Base-by-base conservation (phyloP, 768 basidiomycete genomes). In the Termitomyces sp. region DNA sequence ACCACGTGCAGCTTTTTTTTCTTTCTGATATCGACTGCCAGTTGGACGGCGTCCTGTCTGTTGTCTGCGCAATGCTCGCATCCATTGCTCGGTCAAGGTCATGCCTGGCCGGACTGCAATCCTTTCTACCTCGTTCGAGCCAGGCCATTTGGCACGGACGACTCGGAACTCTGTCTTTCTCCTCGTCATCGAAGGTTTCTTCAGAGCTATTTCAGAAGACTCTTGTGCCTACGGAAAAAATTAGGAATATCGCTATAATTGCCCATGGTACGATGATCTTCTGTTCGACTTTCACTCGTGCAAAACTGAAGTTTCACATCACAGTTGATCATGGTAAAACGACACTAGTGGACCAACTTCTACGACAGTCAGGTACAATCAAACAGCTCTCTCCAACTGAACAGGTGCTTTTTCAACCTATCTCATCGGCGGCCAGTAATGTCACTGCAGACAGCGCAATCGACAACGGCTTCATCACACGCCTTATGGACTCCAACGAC, bases 271-370 rank as follows among this genome's bases (percentile, higher is more conserved):
- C 52, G 75, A 11, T 47, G 15, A 36, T 16, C 58, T 36, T 42
- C 41, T 2, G 18, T 6, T 42, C 3, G 3, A 39, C 48, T 12
- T 31, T n/a, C 18, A 11, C 15, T 47, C 52, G 20, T 36, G 48
- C 41, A 0, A 16, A 24, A 15, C 11, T 51, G 13, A 51, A 15
- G 6, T n/a, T 11, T 37, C 7, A 13, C 4, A 11, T 42, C 45
- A 20, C 55, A 81, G 80, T 81, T 66, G 80, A 81, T 62, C 80
- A 81, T 69, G 80, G 80, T 13, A 81, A 81, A 70, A 81, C 80
- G 0, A 80, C 80, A 0, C 74, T 81, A 27, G 79, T 81, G 4
- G 80, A 81, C 72, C 80, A 80, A 59, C 73, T 81, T 9, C 65
- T 81, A 4, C 78, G 79, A 12, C 79, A 80, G 66, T 80, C 78